A percentile compares a stretch with the other conserved stretches of the same genome.
Conservation (phyloP, 2,329 filamentous ascomycete species). For the Alternaria novae-zelandiae region DNA sequence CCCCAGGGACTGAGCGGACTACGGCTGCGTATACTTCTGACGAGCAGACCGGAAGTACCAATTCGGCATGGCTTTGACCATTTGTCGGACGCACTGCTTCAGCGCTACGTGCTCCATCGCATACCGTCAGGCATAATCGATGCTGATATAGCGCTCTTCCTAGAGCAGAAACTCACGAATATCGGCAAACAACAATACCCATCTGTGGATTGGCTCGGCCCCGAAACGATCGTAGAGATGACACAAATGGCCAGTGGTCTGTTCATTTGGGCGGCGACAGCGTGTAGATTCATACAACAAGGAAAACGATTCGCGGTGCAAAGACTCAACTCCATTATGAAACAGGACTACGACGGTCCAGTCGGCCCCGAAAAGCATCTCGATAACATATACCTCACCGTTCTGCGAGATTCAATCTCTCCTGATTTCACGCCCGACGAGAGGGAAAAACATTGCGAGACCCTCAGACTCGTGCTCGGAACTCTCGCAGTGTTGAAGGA, state of each 20-base stretch:
- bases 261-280: slow-evolving; percentile 47
- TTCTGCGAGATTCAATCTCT: background rate
- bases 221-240: too few relatives aligned
- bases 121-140: slow-evolving; percentile 18
- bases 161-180: too few relatives aligned
- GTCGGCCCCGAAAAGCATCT: too few relatives aligned
- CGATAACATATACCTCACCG: background rate
- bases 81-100: slow-evolving; percentile 4
- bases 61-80: slow-evolving; percentile 18
- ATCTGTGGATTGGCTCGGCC: slow-evolving; percentile 22
- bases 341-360: too few relatives aligned
- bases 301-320: background rate
- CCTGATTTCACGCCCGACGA: background rate
- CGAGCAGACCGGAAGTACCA: slow-evolving; percentile 23
- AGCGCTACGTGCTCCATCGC: slow-evolving; percentile 22
- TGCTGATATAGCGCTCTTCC: slow-evolving; percentile 20
- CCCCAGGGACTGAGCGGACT: background rate
- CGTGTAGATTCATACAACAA: slow-evolving; percentile 26
- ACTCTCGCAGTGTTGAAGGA: background rate
- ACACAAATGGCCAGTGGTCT: slow-evolving; percentile 35
- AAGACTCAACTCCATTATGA: background rate
- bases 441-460: background rate
- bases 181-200: background rate
- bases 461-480: background rate
- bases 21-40: slow-evolving; percentile 22